Evolutionary conservation across 2,329 filamentous ascomycete species (phyloP), one percentile per base, ranked within the genome.

Genomic region (Curvularia sp.): DNA sequence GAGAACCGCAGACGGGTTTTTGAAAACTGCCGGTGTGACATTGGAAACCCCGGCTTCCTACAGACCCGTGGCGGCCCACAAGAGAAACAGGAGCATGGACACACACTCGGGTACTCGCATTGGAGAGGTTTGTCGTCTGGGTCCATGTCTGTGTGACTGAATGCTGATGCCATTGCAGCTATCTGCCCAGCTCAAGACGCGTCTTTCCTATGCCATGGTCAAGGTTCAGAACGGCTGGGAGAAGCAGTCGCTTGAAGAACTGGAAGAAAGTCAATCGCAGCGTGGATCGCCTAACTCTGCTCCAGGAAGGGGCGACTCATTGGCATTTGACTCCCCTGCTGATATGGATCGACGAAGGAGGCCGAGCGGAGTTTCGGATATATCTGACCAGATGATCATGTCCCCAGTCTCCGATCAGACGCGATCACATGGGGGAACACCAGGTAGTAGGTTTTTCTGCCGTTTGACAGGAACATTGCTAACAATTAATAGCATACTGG

Each of bases 141-240:
- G 49, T 5, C 31, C 49, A 50, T 38, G 54, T 46, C 26, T 51
- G 31, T 41, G 55, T 53, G 56, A 54, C 55, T 58, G 58, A 51
- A 61, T 54, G 62, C 72, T 76, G 57, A 76, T 60, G 57, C 51
- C 42, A 59, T 61, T 69, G 46, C 74, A 93, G 90, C 80, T 92
- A 53, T 92, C 91, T 41, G 86, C 88, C 54, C 90, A 94, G 72
- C 84, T 98, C 52, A 90, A 89, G 73, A 89, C 92, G 50, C 90
- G 92, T 69, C 84, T 98, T 28, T 92, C 92, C 6, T 97, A 97
- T 77, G 94, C 94, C 64, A 95, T 96, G 85, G 85, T 96, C 73
- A 97, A 97, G 77, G 90, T 97, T 41, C 92, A 79, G 63, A 88
- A 96, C 72, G 92, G 92, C 58, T 95, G 93, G 89, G 90, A 96